Evolutionary conservation across 2,329 filamentous ascomycete genomes (phyloP).

Genomic region (Colletotrichum sp.): DNA sequence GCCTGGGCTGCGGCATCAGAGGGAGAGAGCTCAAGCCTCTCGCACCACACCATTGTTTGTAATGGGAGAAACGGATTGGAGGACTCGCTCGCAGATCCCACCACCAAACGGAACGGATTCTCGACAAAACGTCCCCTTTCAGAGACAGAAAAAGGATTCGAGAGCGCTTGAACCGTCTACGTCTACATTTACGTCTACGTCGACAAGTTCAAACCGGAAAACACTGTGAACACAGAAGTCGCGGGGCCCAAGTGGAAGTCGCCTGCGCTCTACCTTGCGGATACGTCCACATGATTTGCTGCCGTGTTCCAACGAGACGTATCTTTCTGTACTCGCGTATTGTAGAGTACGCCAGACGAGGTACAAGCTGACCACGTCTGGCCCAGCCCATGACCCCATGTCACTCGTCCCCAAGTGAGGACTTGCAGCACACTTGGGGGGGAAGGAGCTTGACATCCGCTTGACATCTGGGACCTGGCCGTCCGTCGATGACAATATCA

Average conservation of each 20-base stretch:
- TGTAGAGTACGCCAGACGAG: neutral
- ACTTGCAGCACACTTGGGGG: neutral
- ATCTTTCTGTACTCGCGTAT: neutral
- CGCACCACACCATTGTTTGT: conserved; percentile 15
- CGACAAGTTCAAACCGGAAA: neutral
- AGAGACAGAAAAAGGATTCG: neutral
- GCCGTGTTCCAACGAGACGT: neutral
- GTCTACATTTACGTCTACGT: neutral
- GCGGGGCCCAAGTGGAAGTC: conserved; percentile 8
- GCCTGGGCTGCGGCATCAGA: neutral
- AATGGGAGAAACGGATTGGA: conserved; percentile 3
- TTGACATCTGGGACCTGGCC: neutral
- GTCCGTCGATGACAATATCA: conserved; percentile 13
- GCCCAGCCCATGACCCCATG: neutral
- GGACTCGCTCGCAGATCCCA: neutral
- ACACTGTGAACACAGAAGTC: neutral
- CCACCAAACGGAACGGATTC: neutral
- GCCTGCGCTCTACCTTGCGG: neutral
- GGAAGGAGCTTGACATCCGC: neutral
- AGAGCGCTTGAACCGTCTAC: neutral
- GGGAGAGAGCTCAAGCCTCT: conserved; percentile 4
- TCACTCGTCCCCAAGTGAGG: neutral
- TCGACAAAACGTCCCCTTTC: neutral
- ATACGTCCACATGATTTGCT: conserved; percentile 18
- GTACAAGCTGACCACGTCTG: conserved; percentile 4